Base-by-base conservation (phyloP, 1,139 yeast genomes). In the Tardiomyces digboiensis region DNA sequence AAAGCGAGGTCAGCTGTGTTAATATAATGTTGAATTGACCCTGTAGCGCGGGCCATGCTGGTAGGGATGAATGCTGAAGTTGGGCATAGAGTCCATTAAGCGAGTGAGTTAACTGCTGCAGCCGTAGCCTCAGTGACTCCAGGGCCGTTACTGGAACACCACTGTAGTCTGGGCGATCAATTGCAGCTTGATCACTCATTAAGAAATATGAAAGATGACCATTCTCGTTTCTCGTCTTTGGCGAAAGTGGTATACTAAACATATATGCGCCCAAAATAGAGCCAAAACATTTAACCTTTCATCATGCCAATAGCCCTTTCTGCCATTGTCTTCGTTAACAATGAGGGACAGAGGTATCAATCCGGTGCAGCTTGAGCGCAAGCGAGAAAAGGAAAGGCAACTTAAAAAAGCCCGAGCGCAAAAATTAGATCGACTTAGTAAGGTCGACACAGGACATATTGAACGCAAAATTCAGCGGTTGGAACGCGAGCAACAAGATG, bases 1-100 rank as follows among this genome's bases (percentile, higher is more conserved):
- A 77, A 12, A 89, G 74, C 1, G 95, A 80, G 36, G 77, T 76
- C 42, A 89, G 67, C 59, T 91, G 97, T 13, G 95, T 84, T 29
- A 88, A 64, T 18, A 88, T 74, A 36, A 89, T 87, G 54, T 80
- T 87, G 56, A 87, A 77, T 61, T 89, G 97, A 49, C 82, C 81
- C 55, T 86, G 96, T 7, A 81, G 59, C 0, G 80, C 71, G 5
- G 72, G 71, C 74, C 74, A 67, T 5, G 65, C 56, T 7, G 68
- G 66, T 26, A 66, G 52, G 18, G 57, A 51, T 1, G 67, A 58
- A 21, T 57, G 62, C 38, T 59, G 58, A 5, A 66, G 60, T 33
- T 59, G 65, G n/a, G 53, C 56, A 21, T 56, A 59, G 18, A 65
- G 55, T 18, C 54, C 51, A 42, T 52, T 58, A 18, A 66, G 53